Evolutionary conservation across 257 asterid species (phyloP).

Genomic region (Apocynum venetum): DNA sequence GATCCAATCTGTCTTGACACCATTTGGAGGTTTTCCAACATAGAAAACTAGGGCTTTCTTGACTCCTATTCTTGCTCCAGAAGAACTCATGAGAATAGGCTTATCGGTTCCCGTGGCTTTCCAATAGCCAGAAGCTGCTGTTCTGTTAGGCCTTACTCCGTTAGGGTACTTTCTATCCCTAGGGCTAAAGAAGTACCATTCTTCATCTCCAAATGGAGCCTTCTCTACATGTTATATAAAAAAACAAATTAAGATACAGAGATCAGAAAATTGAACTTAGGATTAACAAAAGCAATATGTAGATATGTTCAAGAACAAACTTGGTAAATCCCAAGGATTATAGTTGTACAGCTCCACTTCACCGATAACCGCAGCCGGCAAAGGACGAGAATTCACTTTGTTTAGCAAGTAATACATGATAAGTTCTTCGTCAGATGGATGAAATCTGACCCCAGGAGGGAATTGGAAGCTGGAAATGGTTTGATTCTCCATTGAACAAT

Average conservation of each 20-base stretch:
- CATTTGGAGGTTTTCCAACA: constrained; percentile 50
- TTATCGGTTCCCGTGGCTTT: constrained; percentile 62
- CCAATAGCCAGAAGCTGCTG: constrained; percentile 59
- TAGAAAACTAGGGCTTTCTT: constrained; percentile 59
- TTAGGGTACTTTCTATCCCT: constrained; percentile 63
- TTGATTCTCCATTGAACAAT: constrained; percentile 11
- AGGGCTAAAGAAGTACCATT: constrained; percentile 65
- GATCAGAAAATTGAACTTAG: too few relatives aligned
- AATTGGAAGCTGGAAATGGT: constrained; percentile 22
- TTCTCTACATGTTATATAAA: constrained; percentile 28
- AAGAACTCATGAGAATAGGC: constrained; percentile 31
- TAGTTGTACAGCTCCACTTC: constrained; percentile 51
- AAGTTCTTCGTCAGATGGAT: constrained; percentile 64
- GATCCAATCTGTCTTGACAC: constrained; percentile 50
- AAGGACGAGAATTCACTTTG: constrained; percentile 44
- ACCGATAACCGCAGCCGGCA: constrained; percentile 46
- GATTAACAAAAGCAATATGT: too few relatives aligned
- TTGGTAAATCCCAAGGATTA: constrained; percentile 69
- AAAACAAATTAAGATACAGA: neutral
- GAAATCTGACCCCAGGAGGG: constrained; percentile 67
- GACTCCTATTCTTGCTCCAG: constrained; percentile 52
- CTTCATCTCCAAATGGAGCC: constrained; percentile 50
- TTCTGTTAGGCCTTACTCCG: constrained; percentile 60
- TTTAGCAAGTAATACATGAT: constrained; percentile 44
- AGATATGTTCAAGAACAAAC: constrained; percentile 23